These are phyloP conservation scores for Corynespora cassiicola DNA, from an alignment of 2,329 filamentous ascomycete genomes.

Conservation along the genomic window DNA sequence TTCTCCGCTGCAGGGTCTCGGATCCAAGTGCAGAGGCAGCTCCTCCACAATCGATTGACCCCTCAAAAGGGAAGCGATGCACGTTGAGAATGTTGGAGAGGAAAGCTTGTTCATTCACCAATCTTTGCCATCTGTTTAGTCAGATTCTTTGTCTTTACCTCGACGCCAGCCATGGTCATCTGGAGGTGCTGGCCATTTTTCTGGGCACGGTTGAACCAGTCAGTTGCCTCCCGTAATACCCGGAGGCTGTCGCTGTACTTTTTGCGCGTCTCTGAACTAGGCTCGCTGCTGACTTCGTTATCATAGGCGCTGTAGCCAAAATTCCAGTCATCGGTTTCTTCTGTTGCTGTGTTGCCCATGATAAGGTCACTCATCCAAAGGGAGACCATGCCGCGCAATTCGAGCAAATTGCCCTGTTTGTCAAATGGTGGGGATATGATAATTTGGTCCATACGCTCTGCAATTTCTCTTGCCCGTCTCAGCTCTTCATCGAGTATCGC, in stretches of 20 bases:
- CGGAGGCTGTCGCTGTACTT: slow-evolving; percentile 21
- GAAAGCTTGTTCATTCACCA: too few relatives aligned
- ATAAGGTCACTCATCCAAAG: slow-evolving; percentile 77
- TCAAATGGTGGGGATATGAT: slow-evolving; percentile 75
- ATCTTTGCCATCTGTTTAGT: slow-evolving; percentile 16
- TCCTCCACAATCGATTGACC: too few relatives aligned
- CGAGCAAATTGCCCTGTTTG: slow-evolving; percentile 69
- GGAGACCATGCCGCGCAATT: slow-evolving; percentile 75
- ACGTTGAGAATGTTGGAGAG: too few relatives aligned
- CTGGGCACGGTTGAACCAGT: slow-evolving; percentile 29
- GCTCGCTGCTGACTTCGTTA: slow-evolving; percentile 1
- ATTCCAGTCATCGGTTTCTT: slow-evolving; percentile 22
- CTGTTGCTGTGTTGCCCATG: slow-evolving; percentile 35
- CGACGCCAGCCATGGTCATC: slow-evolving; percentile 21
- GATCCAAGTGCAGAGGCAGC: too few relatives aligned
- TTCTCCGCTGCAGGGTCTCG: too few relatives aligned
- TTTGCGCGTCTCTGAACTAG: slow-evolving; percentile 14
- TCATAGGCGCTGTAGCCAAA: slow-evolving; percentile 9
- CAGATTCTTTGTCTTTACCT: slow-evolving; percentile 22
- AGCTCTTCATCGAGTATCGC: slow-evolving; percentile 60
- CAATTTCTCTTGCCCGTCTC: slow-evolving; percentile 66
- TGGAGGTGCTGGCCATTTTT: slow-evolving; percentile 24
- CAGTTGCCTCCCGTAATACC: slow-evolving; percentile 29
- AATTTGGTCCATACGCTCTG: slow-evolving; percentile 72
- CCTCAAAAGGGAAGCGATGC: too few relatives aligned